Conservation (phyloP, 1,284 basidiomycete genomes). For the Papiliotrema flavescens region DNA sequence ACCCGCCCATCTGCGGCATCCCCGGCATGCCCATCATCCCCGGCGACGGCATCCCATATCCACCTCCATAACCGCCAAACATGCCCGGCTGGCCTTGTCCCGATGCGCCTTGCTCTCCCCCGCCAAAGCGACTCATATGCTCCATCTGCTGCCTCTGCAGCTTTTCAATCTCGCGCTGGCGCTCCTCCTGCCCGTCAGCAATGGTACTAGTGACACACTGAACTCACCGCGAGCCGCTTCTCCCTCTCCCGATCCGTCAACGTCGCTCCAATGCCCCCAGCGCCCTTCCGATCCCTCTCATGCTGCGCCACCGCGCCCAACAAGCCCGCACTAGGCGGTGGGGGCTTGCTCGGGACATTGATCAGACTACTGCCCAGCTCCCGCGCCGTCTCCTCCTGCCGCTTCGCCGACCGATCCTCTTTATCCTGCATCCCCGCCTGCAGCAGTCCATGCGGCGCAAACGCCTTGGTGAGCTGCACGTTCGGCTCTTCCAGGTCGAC, state of each 20-base stretch:
- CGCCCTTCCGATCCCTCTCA: slow-evolving; percentile 87
- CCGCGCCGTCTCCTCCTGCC: slow-evolving; percentile 86
- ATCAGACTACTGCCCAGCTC: slow-evolving; percentile 85
- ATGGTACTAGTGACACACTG: background rate
- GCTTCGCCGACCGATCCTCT: slow-evolving; percentile 89
- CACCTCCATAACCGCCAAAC: slow-evolving; percentile 21
- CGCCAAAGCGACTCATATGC: slow-evolving; percentile 64
- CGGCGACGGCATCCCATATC: slow-evolving; percentile 51
- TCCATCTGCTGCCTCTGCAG: slow-evolving; percentile 83
- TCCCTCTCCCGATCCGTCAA: slow-evolving; percentile 93
- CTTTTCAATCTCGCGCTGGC: slow-evolving; percentile 87
- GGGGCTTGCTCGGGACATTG: slow-evolving; percentile 90
- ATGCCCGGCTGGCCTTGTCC: slow-evolving; percentile 16
- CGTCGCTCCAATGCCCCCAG: slow-evolving; percentile 89
- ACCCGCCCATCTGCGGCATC: slow-evolving; percentile 46
- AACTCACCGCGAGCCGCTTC: slow-evolving; percentile 64
- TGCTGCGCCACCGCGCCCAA: slow-evolving; percentile 93
- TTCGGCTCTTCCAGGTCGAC: slow-evolving; percentile 72
- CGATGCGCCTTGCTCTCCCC: slow-evolving; percentile 25
- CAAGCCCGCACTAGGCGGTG: slow-evolving; percentile 90
- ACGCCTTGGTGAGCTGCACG: slow-evolving; percentile 81
- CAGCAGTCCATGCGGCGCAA: slow-evolving; percentile 88
- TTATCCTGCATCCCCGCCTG: slow-evolving; percentile 94
- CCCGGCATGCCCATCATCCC: slow-evolving; percentile 38
- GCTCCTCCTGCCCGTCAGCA: slow-evolving; percentile 60